Conservation (phyloP, 192 early-diverging fungal genomes). For the Lobosporangium transversale region DNA sequence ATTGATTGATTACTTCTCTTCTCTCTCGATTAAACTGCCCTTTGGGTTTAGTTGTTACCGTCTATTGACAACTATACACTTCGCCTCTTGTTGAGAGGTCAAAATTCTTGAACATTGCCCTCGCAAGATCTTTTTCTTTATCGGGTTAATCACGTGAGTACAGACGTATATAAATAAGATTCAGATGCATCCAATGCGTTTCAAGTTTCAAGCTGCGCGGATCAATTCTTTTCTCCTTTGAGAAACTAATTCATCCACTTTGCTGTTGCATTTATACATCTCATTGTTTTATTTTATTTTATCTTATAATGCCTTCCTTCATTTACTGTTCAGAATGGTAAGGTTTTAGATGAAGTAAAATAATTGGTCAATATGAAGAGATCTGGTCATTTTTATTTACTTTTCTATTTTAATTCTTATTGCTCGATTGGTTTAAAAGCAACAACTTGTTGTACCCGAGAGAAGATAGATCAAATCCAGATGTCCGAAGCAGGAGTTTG, state of each 20-base stretch:
- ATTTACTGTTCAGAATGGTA: constrained; percentile 67
- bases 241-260: constrained; percentile 2
- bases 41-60: too few species aligned
- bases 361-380: not conserved
- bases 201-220: not conserved
- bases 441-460: constrained; percentile 86
- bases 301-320: constrained; percentile 57
- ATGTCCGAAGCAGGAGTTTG: constrained; percentile 48
- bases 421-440: constrained; percentile 59
- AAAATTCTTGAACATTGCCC: constrained; percentile 2
- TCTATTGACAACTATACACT: too few species aligned
- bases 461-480: constrained; percentile 66
- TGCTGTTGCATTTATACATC: not conserved
- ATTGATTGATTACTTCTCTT: constrained; percentile 19
- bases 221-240: not conserved
- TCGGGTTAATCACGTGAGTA: too few species aligned
- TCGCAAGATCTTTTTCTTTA: not conserved
- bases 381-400: constrained; percentile 5
- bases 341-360: not conserved
- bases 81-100: too few species aligned
- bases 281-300: not conserved
- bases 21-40: too few species aligned
- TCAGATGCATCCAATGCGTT: too few species aligned
- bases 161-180: too few species aligned
- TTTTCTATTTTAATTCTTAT: not conserved